Evolutionary conservation across 139 green algal species (phyloP).

Genomic region (Chlorella sp.): DNA sequence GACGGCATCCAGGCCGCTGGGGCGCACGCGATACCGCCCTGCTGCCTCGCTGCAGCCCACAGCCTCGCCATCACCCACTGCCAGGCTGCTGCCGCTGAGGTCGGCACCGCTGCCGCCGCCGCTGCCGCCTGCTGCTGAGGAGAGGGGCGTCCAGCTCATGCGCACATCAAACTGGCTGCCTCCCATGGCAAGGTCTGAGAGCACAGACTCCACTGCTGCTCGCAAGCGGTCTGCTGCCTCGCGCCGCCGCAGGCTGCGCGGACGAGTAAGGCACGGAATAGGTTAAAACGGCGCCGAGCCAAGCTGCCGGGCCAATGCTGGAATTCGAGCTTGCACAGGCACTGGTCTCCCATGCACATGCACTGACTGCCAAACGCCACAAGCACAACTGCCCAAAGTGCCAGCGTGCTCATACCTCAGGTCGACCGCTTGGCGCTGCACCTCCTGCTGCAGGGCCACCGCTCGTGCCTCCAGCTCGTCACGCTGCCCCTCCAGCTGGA

Average conservation of each 20-base stretch:
- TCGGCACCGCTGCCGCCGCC: not conserved
- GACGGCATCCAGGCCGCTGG: constrained; percentile 42
- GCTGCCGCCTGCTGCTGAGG: not conserved
- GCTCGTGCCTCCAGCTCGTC: constrained; percentile 41
- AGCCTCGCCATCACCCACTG: not conserved
- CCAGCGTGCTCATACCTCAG: constrained; percentile 44
- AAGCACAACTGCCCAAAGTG: no score
- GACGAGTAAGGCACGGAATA: not conserved
- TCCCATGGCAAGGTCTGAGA: constrained; percentile 77
- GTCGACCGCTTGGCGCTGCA: constrained; percentile 18
- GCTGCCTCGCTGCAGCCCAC: not conserved
- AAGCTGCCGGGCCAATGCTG: not conserved
- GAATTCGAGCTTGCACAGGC: no score
- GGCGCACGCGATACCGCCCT: constrained; percentile 20
- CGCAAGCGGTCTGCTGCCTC: constrained; percentile 63
- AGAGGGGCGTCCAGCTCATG: constrained; percentile 55
- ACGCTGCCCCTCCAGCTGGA: constrained; percentile 55
- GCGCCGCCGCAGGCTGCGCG: constrained; percentile 29
- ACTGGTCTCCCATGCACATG: no score
- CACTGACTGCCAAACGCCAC: no score
- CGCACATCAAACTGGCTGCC: constrained; percentile 78
- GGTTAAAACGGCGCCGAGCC: not conserved
- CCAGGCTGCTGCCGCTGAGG: not conserved
- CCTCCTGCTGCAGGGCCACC: not conserved
- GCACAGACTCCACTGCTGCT: constrained; percentile 64